Evolutionary conservation across 805 yeast species (phyloP), one percentile per base, ranked within the genome.

Genomic region (Candida maris): DNA sequence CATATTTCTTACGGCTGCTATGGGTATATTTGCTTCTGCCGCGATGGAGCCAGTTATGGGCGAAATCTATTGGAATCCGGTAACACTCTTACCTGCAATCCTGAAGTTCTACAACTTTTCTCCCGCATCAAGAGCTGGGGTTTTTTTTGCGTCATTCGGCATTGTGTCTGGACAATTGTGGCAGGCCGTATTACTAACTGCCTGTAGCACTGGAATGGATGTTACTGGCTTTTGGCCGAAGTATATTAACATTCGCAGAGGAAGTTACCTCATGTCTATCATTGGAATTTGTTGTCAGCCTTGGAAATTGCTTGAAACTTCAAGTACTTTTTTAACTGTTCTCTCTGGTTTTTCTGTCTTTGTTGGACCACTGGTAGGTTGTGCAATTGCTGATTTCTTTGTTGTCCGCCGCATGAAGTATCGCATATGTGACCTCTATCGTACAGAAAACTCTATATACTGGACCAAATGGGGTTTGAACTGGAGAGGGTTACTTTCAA

Each of bases 271-370:
- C 32, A 64, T 64, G 35, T 56, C 56, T 19, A 30, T 51, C 23
- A 42, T 61, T 20, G 57, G 68, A 4, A 54, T 65, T 53, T 56
- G 50, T 8, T 52, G 59, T 19, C 65, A 62, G 38, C 74, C 74
- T 8, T 68, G 74, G 74, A 52, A 54, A 21, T 53, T 68, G 17
- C 55, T 61, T 30, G 54, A 61, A 30, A 52, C 63, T 16, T 55
- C 71, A 2, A 48, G 61, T 12, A 55, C 54, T 6, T 67, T 68
- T 45, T 77, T 91, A 21, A 81, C 89, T 8, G 86, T 85, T 49
- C 64, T 86, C 35, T 71, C 81, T 24, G 91, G 95, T 1, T 86
- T 85, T 56, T 71, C 94, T 0, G 86, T 85, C 9, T 86, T 87
- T 35, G 45, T 48, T 6, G 51, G 47, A 7, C 54, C 54, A 12